These are phyloP conservation scores for Vachellia pachyceras DNA, from an alignment of 306 rosid genomes.

Conservation along the genomic window DNA sequence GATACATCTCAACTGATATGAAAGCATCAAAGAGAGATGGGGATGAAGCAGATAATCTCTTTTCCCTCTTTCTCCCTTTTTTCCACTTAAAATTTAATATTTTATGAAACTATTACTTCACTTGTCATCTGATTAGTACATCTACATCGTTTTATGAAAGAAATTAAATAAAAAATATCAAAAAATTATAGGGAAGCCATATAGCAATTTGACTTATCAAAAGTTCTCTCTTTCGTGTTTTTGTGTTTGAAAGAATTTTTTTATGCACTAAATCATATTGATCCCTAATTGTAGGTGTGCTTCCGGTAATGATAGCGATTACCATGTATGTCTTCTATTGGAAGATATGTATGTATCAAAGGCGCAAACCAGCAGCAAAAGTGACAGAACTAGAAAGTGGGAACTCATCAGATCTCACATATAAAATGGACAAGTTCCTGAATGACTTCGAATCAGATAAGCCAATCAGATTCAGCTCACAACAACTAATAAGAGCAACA, in stretches of 20 bases:
- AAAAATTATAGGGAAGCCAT: no score
- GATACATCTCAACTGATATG: neutral
- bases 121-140: neutral
- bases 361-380: neutral
- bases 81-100: no score
- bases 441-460: conserved; percentile 36
- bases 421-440: conserved; percentile 35
- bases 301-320: neutral
- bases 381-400: neutral
- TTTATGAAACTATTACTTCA: neutral
- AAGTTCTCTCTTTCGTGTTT: no score
- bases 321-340: neutral
- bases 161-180: no score
- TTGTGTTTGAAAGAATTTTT: neutral
- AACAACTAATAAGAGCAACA: conserved; percentile 33
- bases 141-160: neutral
- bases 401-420: neutral
- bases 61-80: no score
- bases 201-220: no score
- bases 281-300: neutral
- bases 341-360: neutral
- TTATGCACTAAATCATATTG: neutral
- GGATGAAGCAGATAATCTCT: neutral
- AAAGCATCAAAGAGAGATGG: neutral
- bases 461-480: conserved; percentile 40